Evolutionary conservation across 2,329 filamentous ascomycete genomes (phyloP), one percentile per base, ranked within the genome.

Genomic region (Thelonectria discophora): DNA sequence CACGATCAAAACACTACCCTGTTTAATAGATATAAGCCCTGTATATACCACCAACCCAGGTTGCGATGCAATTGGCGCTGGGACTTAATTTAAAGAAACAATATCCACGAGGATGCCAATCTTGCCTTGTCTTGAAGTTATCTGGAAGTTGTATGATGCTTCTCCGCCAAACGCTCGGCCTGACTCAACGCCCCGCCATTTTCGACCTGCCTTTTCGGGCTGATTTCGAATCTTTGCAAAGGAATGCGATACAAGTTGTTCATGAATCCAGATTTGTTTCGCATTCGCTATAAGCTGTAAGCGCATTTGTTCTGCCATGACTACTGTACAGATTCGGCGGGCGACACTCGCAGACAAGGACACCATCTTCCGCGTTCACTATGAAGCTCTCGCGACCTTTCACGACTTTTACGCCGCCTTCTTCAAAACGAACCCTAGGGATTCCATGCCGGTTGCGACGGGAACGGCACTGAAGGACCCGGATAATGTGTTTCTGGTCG

Each of bases 331-430:
- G 5, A 60, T 71, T 37, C 69, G 69, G 27, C 65, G 51, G 12
- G 69, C 67, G 30, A 66, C 60, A 9, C 20, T 63, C 5, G 55
- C 48, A 13, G 67, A 71, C 45, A 63, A 58, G 46, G 55, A 63
- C 34, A 46, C 64, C 12, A 69, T 71, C 43, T 60, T 59, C 9
- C 20, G 43, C n/a, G 55, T 67, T n/a, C 69, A 71, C 43, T 58
- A 62, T 30, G 49, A 58, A 13, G 69, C 69, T 2, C 49, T 71
- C 3, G 34, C 43, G 5, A n/a, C n/a, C 6, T 70, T 69, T 32
- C 57, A 71, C 37, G 57, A 60, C 2, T 71, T 71, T 42, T 71
- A 71, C 43, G 67, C 56, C 8, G 67, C 65, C 11, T 60, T 71
- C 55, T 69, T 70, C 21, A 49, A 61, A 27, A 47, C n/a, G 0